A percentile compares a stretch with the other conserved stretches of the same genome.
These are phyloP conservation scores for Camellia oleifera DNA, from an alignment of 179 eudicot species.

Conservation along the genomic window DNA sequence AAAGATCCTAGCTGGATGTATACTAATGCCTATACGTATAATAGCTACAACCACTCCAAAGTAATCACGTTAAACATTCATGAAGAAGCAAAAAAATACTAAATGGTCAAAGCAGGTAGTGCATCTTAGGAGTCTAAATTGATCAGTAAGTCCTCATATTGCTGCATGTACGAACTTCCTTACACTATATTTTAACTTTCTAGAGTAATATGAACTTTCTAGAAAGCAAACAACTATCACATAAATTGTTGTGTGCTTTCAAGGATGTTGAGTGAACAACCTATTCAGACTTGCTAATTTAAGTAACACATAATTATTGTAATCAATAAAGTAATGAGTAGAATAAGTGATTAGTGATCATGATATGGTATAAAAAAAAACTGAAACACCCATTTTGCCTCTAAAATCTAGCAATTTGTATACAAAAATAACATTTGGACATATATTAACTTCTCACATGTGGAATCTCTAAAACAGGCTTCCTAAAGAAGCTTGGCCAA, in stretches of 20 bases:
- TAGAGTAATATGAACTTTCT: no score
- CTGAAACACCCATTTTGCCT: not conserved
- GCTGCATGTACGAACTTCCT: no score
- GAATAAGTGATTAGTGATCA: not conserved
- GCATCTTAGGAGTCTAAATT: not conserved
- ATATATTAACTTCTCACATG: not conserved
- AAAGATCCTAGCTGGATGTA: not conserved
- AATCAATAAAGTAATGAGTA: not conserved
- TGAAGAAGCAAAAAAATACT: not conserved
- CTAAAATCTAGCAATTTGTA: not conserved
- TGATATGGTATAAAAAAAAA: not conserved
- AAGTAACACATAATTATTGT: not conserved
- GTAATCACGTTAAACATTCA: not conserved
- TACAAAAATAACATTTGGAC: no score
- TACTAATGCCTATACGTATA: not conserved
- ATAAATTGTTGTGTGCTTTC: not conserved
- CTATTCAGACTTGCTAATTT: not conserved
- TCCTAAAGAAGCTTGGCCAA: not conserved
- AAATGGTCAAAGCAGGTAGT: not conserved
- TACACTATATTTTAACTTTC: no score
- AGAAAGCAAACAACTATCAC: no score
- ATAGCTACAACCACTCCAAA: not conserved
- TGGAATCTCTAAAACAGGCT: not conserved
- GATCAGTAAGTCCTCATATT: no score
- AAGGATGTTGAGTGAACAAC: not conserved